Evolutionary conservation across 2,329 filamentous ascomycete species (phyloP).

Genomic region (Lachnellula occidentalis): DNA sequence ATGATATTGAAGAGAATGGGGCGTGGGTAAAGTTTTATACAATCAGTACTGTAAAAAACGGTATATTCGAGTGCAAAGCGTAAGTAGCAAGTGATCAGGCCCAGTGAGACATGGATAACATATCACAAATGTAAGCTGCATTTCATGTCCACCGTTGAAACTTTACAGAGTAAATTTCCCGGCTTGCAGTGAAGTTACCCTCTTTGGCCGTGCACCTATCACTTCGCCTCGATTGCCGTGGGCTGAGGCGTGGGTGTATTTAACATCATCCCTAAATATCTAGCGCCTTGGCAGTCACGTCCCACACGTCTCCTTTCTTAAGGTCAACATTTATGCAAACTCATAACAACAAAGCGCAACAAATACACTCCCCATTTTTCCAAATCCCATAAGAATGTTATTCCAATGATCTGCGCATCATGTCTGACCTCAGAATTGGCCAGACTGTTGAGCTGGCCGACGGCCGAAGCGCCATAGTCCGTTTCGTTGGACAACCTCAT

Average conservation of each 20-base stretch:
- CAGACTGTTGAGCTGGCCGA: conserved; percentile 64
- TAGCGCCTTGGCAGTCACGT: background rate
- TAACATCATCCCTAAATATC: background rate
- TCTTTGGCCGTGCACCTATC: background rate
- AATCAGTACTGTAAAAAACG: too few relatives aligned
- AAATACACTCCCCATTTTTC: background rate
- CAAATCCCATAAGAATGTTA: background rate
- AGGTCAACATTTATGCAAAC: background rate
- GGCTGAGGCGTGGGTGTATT: background rate
- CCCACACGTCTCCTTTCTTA: background rate
- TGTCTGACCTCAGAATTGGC: conserved; percentile 50
- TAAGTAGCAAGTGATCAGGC: too few relatives aligned
- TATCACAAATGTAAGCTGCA: too few relatives aligned
- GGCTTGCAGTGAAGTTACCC: too few relatives aligned
- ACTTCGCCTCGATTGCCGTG: background rate
- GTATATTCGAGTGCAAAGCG: too few relatives aligned
- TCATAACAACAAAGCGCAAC: background rate
- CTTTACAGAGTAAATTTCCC: too few relatives aligned
- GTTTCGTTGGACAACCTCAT: conserved; percentile 72
- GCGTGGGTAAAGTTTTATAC: too few relatives aligned
- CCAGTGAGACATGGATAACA: too few relatives aligned
- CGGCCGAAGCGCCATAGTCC: conserved; percentile 69
- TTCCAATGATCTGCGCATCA: conserved; percentile 31
- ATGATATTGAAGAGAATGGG: too few relatives aligned
- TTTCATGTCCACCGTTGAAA: too few relatives aligned